Evolutionary conservation across 2,329 filamentous ascomycete genomes (phyloP).

Genomic region (Phialemonium atrogriseum): DNA sequence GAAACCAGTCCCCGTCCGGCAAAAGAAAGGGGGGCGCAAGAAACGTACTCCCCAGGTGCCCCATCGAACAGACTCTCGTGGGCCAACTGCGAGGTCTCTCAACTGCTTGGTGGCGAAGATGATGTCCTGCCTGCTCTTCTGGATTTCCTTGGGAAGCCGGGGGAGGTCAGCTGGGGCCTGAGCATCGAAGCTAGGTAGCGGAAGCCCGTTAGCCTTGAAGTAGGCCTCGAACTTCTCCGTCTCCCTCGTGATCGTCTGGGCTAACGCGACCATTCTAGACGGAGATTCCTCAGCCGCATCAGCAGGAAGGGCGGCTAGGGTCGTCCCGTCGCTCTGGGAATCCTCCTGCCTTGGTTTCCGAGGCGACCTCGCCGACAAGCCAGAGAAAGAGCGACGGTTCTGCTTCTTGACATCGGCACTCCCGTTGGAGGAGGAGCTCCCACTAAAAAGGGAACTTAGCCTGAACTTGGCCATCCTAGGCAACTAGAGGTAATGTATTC

Average conservation of each 20-base stretch:
- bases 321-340: too few relatives aligned
- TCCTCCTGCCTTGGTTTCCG: not conserved
- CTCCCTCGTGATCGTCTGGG: conserved; percentile 37
- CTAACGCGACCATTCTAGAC: conserved; percentile 35
- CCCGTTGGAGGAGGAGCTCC: conserved; percentile 10
- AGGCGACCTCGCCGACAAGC: conserved; percentile 14
- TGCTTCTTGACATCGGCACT: conserved; percentile 23
- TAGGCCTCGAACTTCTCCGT: conserved; percentile 41
- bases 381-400: conserved; percentile 23
- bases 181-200: conserved; percentile 35
- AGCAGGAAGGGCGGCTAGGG: not conserved
- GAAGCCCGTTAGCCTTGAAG: conserved; percentile 31
- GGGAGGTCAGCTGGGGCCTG: conserved; percentile 38
- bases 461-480: conserved; percentile 24
- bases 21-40: not conserved
- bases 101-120: conserved; percentile 41
- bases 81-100: conserved; percentile 37
- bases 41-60: conserved; percentile 40
- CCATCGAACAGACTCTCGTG: conserved; percentile 43
- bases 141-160: conserved; percentile 34
- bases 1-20: not conserved
- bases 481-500: too few relatives aligned
- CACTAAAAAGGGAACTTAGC: conserved; percentile 26
- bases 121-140: conserved; percentile 35
- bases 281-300: conserved; percentile 11